Evolutionary conservation across 371 early-diverging fungal species (phyloP).

Genomic region (Blakeslea trispora): DNA sequence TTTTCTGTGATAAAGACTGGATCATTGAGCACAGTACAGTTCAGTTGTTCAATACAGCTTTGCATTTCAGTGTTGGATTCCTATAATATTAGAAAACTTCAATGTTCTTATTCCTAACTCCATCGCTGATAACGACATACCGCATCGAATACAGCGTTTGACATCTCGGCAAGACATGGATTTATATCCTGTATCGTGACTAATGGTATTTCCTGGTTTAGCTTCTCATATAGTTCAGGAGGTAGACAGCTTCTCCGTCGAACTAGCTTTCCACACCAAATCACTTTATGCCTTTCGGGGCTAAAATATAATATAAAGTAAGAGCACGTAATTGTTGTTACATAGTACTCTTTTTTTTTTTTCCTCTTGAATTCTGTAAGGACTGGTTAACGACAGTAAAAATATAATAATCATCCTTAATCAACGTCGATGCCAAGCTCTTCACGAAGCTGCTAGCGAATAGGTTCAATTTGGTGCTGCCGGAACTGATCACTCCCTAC

Average conservation of each 20-base stretch:
- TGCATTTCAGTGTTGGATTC: slow-evolving; percentile 21
- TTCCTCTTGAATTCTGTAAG: too few relatives aligned
- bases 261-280: slow-evolving; percentile 24
- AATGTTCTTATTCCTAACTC: slow-evolving; percentile 18
- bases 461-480: too few relatives aligned
- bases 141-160: slow-evolving; percentile 23
- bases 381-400: too few relatives aligned
- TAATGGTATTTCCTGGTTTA: slow-evolving; percentile 22
- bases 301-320: too few relatives aligned
- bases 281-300: too few relatives aligned
- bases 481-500: too few relatives aligned
- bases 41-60: slow-evolving; percentile 19
- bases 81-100: slow-evolving; percentile 18
- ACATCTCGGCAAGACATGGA: slow-evolving; percentile 24
- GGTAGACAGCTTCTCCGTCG: slow-evolving; percentile 21
- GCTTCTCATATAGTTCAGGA: slow-evolving; percentile 24
- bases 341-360: too few relatives aligned
- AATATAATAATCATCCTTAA: too few relatives aligned
- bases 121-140: slow-evolving; percentile 23
- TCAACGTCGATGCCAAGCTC: too few relatives aligned
- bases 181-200: slow-evolving; percentile 25
- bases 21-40: slow-evolving; percentile 13
- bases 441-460: too few relatives aligned
- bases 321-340: too few relatives aligned
- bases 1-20: slow-evolving; percentile 21